Evolutionary conservation across 2,329 filamentous ascomycete species (phyloP).

Genomic region (Chalaropsis ovoidea): DNA sequence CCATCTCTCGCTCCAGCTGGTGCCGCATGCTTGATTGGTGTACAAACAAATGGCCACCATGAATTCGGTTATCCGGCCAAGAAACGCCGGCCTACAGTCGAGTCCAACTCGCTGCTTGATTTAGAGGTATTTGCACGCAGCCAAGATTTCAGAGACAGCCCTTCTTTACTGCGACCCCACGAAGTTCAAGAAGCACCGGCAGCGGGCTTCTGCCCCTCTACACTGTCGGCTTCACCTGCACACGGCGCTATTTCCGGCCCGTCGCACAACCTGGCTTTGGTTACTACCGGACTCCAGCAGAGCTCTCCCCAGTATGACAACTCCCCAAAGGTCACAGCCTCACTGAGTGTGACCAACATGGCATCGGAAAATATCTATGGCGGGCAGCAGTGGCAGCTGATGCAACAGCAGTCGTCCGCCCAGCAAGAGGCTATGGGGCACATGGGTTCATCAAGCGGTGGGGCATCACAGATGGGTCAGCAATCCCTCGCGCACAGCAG

Average conservation of each 20-base stretch:
- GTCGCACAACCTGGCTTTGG: background rate
- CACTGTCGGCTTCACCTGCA: background rate
- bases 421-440: background rate
- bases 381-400: background rate
- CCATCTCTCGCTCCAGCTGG: background rate
- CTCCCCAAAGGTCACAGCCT: background rate
- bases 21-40: background rate
- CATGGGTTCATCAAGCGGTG: background rate
- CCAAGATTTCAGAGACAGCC: background rate
- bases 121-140: background rate
- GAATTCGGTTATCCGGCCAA: background rate
- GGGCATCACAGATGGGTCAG: background rate
- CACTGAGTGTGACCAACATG: background rate
- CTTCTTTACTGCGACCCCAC: background rate
- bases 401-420: background rate
- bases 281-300: background rate
- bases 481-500: background rate
- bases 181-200: background rate
- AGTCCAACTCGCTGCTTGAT: background rate
- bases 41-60: background rate
- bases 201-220: background rate
- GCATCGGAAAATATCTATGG: background rate
- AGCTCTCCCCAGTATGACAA: background rate
- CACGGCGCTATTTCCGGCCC: background rate
- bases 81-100: background rate